Base-by-base conservation (phyloP, 1,139 yeast species). In the Kodamaea sp. region DNA sequence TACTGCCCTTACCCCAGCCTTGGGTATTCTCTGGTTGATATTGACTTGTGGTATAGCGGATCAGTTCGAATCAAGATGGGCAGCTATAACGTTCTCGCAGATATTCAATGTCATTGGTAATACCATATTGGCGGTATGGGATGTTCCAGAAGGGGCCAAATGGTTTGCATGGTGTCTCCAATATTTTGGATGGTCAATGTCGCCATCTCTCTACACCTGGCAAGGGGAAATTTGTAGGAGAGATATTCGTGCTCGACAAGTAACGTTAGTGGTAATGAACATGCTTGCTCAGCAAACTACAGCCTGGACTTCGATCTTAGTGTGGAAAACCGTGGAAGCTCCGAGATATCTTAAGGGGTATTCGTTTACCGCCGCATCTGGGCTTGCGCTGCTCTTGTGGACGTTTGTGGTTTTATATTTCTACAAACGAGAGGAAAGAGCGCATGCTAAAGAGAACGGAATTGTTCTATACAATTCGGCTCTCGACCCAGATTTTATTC, bases 391-490 rank as follows among this genome's bases (percentile, higher is more conserved):
- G 45, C 53, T 66, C 22, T 35, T 67, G 3, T 75, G 81, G 80
- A 71, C 82, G 0, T 57, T 73, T 29, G 61, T 75, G 3, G 80
- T 76, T 4, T 63, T 78, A 38, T 71, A 63, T 47, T 65, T 76
- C 38, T 80, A 78, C 61, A 81, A 80, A 54, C 65, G 69, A 31
- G 74, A 77, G 33, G 87, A 81, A 50, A 65, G 70, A 39, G 57
- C 55, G 32, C 49, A 66, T 40, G 81, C 84, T 7, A 54, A 56
- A 29, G 69, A 64, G 19, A 76, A 79, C 43, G 82, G 49, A 2
- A 45, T 45, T 14, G 15, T 43, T 15, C 28, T 45, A 3, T 39
- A 31, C 20, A 39, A 39, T 24, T 39, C 43, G 3, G 24, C 25
- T 3, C 13, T 28, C 6, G 37, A 37, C 15, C 39, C 37, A 5